Base-by-base conservation (phyloP, 345 rosid species). In the Lumnitzera racemosa region DNA sequence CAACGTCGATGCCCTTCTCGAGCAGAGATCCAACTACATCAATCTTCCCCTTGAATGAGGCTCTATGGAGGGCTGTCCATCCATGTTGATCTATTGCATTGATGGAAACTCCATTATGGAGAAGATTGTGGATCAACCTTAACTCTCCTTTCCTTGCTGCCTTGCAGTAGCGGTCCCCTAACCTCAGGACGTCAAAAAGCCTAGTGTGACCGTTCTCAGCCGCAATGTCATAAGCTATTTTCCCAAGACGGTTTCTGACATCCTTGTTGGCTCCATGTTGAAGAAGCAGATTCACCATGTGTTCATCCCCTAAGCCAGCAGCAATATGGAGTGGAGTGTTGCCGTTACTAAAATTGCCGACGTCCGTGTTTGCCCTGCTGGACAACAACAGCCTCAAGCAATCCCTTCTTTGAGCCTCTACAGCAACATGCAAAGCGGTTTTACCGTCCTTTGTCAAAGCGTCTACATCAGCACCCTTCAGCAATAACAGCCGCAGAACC, bases 51-150 rank as follows among this genome's bases (percentile, higher is more conserved):
- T 83, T 86, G 56, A 83, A 86, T 6, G 83, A 69, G 2, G 83
- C 84, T 52, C 91, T 72, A 36, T 86, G 91, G 56, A 86, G 67
- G 0, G 88, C 86, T 0, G 86, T 85, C 91, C 88, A 85, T 20
- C 91, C 88, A 31, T 82, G 76, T 50, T 78, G 86, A 60, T 86
- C 86, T 12, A 69, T 62, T 2, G 85, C 83, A 10, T 77, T 77
- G 49, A 83, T 71, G 1, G 65, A 56, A 0, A 86, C 91, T 13
- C 91, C 91, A 29, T 64, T 67, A 62, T 83, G 81, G 3, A 81
- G 62, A 60, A 80, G 50, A 58, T 68, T 67, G 15, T 61, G 65
- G 24, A 86, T 61, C 2, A 60, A 51, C 51, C 77, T 72, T 47
- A 53, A 60, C 46, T 83, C 86, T 6, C 91, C 91, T 62, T 79